Base-by-base conservation (phyloP, 768 basidiomycete genomes). In the Pulveroboletus sp. region DNA sequence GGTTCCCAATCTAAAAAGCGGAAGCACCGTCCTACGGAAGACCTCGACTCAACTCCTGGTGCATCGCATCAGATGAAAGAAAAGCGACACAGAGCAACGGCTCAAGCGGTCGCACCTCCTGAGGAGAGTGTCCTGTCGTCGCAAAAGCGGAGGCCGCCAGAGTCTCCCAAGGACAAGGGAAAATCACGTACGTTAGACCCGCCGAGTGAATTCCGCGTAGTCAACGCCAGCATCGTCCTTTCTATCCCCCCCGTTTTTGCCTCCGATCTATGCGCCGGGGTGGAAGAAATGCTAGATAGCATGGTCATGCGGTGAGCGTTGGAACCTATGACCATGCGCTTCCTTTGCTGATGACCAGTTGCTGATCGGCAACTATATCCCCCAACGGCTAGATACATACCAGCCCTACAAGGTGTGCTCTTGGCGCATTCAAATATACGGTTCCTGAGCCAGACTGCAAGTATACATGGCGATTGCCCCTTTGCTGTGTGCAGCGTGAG, bases 211-310 rank as follows among this genome's bases (percentile, higher is more conserved):
- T 90, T 90, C 62, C 71, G 74, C 51, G 63, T 81, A 46, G 69
- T 90, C 62, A 74, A 73, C 43, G 77, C 89, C n/a, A 77, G 80
- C 28, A 73, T 93, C 47, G 71, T 77, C 24, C 72, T 95, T 37
- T 83, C 89, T 9, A 76, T 96, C 14, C 80, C 93, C 27, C 93
- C 93, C 1, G 76, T 86, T 38, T 95, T 92, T 65, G 79, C 89
- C 14, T 76, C 72, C 38, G 80, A 87, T 68, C 79, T 85, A n/a
- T 73, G 77, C 9, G 72, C 68, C 36, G 94, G 94, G 7, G 89
- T 82, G 15, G 82, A 86, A 62, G 92, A 97, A 69, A 83, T 93
- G 80, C 72, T 97, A 15, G 93, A 97, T 68, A 89, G 89, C 8
- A 87, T 96, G 87, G 71, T 95, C 13, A 95, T 97, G 94, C 83